Evolutionary conservation across 345 rosid genomes (phyloP), one percentile per base, ranked within the genome.

Genomic region (Pistacia vera): DNA sequence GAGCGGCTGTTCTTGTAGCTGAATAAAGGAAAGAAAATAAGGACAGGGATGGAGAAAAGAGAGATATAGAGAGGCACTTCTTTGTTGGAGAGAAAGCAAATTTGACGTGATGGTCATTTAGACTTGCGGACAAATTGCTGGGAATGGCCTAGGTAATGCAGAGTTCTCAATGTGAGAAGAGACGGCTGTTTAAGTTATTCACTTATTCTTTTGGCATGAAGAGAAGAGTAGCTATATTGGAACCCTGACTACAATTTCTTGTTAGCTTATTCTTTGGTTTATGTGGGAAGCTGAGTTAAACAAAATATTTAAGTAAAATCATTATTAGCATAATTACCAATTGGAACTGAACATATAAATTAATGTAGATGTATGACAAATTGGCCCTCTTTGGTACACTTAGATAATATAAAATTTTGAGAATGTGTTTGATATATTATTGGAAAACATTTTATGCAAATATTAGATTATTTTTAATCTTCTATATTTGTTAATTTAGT

Each of bases 1-100:
- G 46, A 28, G 8, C 75, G 5, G 49, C 67, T 63, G 35, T 33
- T 5, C 10, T 5, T 74, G 61, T 71, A 75, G 33, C 51, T 60
- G 70, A 65, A 38, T 9, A 17, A 18, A 11, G 62, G 36, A 22
- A 63, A 13, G 17, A 12, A 69, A 20, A 20, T 8, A 63, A 60
- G 16, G 12, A 49, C 63, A 63, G 14, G 59, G 49, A 14, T 61
- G 22, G 59, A 52, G 22, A 73, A 36, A 36, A 8, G 5, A 64
- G 10, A 35, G 11, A 11, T 25, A 10, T 11, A 44, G 13, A 20
- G n/a, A 12, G 2, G 22, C 35, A 20, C 36, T 14, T 51, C 38
- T 41, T 30, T 38, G 35, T 12, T 35, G 17, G 0, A 57, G 52
- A 10, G 6, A 18, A 52, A 33, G 61, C 18, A 20, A 14, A 25